These are phyloP conservation scores for Cornus suecica DNA, from an alignment of 148 eudicot genomes.

Conservation along the genomic window DNA sequence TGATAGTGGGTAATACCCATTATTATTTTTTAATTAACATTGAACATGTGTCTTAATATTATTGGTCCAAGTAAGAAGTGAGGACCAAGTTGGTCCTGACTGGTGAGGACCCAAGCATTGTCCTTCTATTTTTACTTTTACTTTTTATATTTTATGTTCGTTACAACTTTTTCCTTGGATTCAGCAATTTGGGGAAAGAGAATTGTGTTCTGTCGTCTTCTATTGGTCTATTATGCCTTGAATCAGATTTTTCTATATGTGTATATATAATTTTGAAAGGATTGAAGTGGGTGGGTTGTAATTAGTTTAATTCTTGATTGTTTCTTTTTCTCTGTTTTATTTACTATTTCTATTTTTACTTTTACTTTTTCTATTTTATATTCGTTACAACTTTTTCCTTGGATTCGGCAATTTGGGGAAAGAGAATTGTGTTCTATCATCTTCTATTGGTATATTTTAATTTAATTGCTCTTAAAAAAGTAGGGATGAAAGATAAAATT, in stretches of 20 bases:
- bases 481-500: not conserved
- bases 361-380: not conserved
- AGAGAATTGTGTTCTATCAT: not conserved
- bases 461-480: not conserved
- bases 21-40: too few species aligned
- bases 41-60: too few species aligned
- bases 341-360: too few species aligned
- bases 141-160: not conserved
- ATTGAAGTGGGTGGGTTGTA: not conserved
- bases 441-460: conserved; percentile 4
- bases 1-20: too few species aligned
- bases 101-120: too few species aligned
- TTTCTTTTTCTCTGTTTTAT: too few species aligned
- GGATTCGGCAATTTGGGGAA: conserved; percentile 15
- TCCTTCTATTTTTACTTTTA: conserved; percentile 10
- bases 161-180: conserved; percentile 2
- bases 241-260: conserved; percentile 14
- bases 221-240: not conserved
- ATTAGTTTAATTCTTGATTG: not conserved
- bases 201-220: not conserved
- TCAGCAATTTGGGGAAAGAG: conserved; percentile 10
- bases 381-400: not conserved
- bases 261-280: too few species aligned
- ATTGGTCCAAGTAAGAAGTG: too few species aligned
- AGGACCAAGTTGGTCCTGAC: too few species aligned